These are phyloP conservation scores for Colletotrichum sp. DNA, from an alignment of 2,329 filamentous ascomycete genomes.

Conservation along the genomic window DNA sequence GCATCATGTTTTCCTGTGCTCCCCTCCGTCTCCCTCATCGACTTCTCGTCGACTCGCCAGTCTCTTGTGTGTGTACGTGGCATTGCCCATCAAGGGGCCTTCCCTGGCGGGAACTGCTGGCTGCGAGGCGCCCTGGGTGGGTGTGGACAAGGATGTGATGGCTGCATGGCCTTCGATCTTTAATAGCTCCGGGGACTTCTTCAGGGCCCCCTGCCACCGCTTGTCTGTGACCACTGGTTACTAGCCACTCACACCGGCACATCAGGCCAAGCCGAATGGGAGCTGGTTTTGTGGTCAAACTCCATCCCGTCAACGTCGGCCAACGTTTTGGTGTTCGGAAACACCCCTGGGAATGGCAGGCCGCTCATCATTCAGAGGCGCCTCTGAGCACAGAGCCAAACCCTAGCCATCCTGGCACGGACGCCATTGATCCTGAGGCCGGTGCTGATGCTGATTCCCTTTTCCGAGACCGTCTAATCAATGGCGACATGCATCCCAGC, in stretches of 20 bases:
- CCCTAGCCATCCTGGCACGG: slow-evolving; percentile 6
- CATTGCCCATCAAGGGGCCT: slow-evolving; percentile 20
- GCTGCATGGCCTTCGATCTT: slow-evolving; percentile 25
- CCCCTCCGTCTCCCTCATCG: background rate
- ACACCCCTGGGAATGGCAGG: slow-evolving; percentile 13
- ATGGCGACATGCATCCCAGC: slow-evolving; percentile 14
- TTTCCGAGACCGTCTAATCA: slow-evolving; percentile 11
- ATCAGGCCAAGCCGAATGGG: slow-evolving; percentile 19
- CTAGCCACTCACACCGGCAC: slow-evolving; percentile 16
- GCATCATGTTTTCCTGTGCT: background rate
- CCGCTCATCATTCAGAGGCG: background rate
- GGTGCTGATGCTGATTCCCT: background rate
- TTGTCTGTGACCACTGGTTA: slow-evolving; percentile 10
- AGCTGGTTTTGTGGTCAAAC: slow-evolving; percentile 19
- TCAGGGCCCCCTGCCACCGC: slow-evolving; percentile 23
- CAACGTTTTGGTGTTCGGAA: slow-evolving; percentile 18
- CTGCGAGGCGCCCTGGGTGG: slow-evolving; percentile 17
- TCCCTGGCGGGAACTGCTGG: slow-evolving; percentile 21
- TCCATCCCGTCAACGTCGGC: slow-evolving; percentile 15
- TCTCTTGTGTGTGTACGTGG: slow-evolving; percentile 23
- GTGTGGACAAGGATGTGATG: slow-evolving; percentile 21
- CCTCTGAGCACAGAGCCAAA: background rate
- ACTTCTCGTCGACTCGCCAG: background rate
- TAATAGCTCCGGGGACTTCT: slow-evolving; percentile 25
- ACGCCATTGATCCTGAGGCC: background rate